These are phyloP conservation scores for Leishmania tropica DNA, from an alignment of 208 protist genomes.

Conservation along the genomic window DNA sequence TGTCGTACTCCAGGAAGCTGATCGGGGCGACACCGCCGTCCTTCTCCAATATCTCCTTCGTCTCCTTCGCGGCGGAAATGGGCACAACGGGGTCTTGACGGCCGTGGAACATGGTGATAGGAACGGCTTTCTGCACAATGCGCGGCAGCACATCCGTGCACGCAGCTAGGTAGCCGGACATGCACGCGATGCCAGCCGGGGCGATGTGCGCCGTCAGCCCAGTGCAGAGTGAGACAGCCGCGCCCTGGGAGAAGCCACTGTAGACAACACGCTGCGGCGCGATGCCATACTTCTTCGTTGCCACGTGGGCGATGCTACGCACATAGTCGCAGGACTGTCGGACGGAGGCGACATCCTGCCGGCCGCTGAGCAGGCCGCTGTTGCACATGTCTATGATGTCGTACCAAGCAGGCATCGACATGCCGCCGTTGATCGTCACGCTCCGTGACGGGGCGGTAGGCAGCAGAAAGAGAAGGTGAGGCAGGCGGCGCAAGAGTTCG, in stretches of 20 bases:
- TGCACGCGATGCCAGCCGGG: conserved; percentile 67
- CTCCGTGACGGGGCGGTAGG: conserved; percentile 80
- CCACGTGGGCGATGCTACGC: conserved; percentile 59
- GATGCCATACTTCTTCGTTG: conserved; percentile 58
- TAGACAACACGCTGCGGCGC: conserved; percentile 81
- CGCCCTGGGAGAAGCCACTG: conserved; percentile 93
- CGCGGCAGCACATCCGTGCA: conserved; percentile 50
- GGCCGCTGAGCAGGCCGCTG: conserved; percentile 25
- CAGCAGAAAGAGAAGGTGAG: conserved; percentile 91
- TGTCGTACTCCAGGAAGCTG: conserved; percentile 75
- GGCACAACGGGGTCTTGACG: conserved; percentile 77
- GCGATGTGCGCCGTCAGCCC: conserved; percentile 60
- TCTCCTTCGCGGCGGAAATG: conserved; percentile 46
- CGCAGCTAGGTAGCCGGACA: conserved; percentile 84
- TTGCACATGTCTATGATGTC: conserved; percentile 70
- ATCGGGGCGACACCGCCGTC: conserved; percentile 36
- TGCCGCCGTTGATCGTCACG: conserved; percentile 91
- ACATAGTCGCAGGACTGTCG: conserved; percentile 74
- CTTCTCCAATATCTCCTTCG: conserved; percentile 50
- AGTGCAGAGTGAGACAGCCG: conserved; percentile 74
- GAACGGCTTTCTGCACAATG: conserved; percentile 33
- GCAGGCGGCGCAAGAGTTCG: conserved; percentile 64
- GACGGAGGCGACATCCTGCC: conserved; percentile 54
- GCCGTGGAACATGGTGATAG: conserved; percentile 83
- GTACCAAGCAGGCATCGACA: conserved; percentile 92